phyloP scores from a whole-genome alignment of 306 rosid species.

The Cicer arietinum region DNA sequence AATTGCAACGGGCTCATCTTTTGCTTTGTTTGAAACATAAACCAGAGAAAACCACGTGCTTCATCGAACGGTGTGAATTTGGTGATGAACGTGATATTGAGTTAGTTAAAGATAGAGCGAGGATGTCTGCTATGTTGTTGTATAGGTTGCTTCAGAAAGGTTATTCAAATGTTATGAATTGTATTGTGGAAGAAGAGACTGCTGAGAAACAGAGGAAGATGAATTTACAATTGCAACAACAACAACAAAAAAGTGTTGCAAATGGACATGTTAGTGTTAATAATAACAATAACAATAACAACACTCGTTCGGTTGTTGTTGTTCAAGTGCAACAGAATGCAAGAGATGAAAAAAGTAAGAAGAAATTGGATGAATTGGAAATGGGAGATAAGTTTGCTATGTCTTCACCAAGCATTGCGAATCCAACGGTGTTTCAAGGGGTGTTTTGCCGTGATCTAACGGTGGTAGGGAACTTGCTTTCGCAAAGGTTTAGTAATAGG shows the following conservation, averaged over 20 bases:
- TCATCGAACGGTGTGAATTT: constrained; percentile 80
- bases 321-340: constrained; percentile 47
- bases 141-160: constrained; percentile 89
- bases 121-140: constrained; percentile 69
- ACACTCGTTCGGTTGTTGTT: not conserved
- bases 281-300: too few relatives aligned
- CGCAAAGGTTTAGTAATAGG: constrained; percentile 83
- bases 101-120: constrained; percentile 73
- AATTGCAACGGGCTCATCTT: constrained; percentile 76
- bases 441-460: constrained; percentile 89
- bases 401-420: constrained; percentile 43
- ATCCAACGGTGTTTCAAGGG: constrained; percentile 65
- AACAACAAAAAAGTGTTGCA: not conserved
- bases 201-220: constrained; percentile 67
- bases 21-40: constrained; percentile 77
- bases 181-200: constrained; percentile 69
- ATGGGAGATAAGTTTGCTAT: constrained; percentile 40
- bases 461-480: constrained; percentile 77
- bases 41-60: constrained; percentile 71
- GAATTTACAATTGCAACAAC: constrained; percentile 23
- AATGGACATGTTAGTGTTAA: not conserved
- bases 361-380: not conserved
- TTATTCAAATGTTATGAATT: constrained; percentile 57
- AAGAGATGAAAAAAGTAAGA: constrained; percentile 31
- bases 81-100: constrained; percentile 71